Conservation (phyloP, 139 green algal genomes). For the Tetradesmus obliquus region DNA sequence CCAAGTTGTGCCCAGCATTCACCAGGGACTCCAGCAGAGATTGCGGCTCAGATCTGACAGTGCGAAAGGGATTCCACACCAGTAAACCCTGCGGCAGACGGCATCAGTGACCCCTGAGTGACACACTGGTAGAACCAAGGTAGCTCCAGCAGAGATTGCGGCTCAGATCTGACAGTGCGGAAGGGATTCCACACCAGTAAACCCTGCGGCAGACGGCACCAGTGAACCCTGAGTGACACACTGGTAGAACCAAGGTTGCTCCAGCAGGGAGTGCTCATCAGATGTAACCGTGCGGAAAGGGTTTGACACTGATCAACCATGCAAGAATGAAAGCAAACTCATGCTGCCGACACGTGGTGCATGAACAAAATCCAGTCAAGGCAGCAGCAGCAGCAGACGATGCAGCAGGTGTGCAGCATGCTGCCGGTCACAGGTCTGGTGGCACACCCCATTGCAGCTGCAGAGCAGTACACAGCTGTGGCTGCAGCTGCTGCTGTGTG, state of each 20-base stretch:
- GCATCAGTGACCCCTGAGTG: background rate
- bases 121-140: background rate
- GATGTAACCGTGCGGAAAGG: background rate
- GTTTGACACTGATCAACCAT: background rate
- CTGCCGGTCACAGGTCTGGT: no score
- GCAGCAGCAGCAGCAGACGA: background rate
- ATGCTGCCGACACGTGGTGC: no score
- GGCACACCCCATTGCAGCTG: no score
- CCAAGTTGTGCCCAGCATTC: background rate
- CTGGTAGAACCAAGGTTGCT: background rate
- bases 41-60: background rate
- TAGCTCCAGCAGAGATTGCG: background rate
- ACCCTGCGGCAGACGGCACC: background rate
- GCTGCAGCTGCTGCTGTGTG: no score
- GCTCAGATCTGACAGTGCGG: background rate
- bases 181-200: constrained; percentile 39
- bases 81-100: constrained; percentile 1
- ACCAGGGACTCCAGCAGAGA: background rate
- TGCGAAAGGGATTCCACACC: constrained; percentile 39
- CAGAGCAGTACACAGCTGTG: background rate
- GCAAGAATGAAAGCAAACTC: no score
- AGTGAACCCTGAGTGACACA: background rate
- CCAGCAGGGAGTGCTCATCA: background rate
- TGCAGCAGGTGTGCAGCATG: no score
- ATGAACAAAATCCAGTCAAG: no score